phyloP scores from a whole-genome alignment of 345 rosid species.

The Abelmoschus esculentus region DNA sequence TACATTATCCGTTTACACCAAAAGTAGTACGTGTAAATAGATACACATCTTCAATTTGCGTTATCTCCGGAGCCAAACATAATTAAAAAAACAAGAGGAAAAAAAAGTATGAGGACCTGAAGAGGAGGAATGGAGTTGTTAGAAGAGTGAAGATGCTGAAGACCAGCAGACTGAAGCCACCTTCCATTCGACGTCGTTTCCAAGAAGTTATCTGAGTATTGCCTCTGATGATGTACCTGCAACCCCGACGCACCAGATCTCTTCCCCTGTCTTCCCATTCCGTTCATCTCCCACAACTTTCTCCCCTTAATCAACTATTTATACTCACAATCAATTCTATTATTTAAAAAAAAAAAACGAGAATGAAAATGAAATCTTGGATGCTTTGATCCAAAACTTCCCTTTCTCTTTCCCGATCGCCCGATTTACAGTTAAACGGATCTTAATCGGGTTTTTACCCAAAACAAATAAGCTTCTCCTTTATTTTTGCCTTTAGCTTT shows the following conservation, averaged over 20 bases:
- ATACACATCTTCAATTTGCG: background rate
- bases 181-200: constrained; percentile 72
- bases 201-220: constrained; percentile 64
- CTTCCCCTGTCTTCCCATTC: constrained; percentile 61
- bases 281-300: constrained; percentile 37
- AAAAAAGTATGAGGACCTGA: constrained; percentile 28
- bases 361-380: background rate
- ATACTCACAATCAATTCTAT: background rate
- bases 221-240: constrained; percentile 79
- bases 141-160: constrained; percentile 70
- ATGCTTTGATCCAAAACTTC: constrained; percentile 5
- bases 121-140: constrained; percentile 41
- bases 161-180: constrained; percentile 94
- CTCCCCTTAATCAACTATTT: background rate
- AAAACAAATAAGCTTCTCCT: background rate
- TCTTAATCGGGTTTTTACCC: background rate
- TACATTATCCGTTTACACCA: background rate
- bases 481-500: background rate
- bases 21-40: background rate
- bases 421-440: background rate
- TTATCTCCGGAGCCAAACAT: constrained; percentile 7
- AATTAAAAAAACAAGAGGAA: background rate
- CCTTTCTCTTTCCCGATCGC: background rate
- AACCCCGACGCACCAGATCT: constrained; percentile 72
- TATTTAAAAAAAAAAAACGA: background rate